A percentile compares a stretch with the other conserved stretches of the same genome.
Evolutionary conservation across 768 basidiomycete genomes (phyloP).

Genomic region (Wakefieldia striispora): DNA sequence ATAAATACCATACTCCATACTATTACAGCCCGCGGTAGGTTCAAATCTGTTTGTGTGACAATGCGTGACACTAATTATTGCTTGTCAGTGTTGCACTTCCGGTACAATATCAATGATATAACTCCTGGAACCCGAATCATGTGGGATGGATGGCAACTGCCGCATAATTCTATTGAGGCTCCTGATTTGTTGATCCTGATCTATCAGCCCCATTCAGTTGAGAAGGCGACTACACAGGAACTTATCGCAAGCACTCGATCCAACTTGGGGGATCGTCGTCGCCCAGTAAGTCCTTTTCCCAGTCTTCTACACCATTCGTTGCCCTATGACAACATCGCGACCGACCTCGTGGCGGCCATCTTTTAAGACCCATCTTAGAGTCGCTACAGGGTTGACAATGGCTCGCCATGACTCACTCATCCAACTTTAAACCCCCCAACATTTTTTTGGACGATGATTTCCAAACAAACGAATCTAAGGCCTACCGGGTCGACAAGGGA

Average conservation of each 20-base stretch:
- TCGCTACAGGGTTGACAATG: neutral
- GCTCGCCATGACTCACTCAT: slow-evolving; percentile 9
- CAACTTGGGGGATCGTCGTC: slow-evolving; percentile 12
- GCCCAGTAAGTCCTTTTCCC: slow-evolving; percentile 8
- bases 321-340: neutral
- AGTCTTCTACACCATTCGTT: slow-evolving; percentile 5
- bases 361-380: slow-evolving; percentile 6
- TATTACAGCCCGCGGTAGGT: too few species aligned
- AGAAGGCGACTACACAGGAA: too few species aligned
- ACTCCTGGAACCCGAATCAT: too few species aligned
- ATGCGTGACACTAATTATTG: too few species aligned
- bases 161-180: too few species aligned
- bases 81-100: too few species aligned
- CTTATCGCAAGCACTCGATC: slow-evolving; percentile 6
- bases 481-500: slow-evolving; percentile 20
- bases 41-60: too few species aligned
- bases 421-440: slow-evolving; percentile 10
- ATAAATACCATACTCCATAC: too few species aligned
- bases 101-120: too few species aligned
- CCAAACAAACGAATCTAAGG: neutral
- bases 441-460: neutral
- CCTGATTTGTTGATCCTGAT: too few species aligned
- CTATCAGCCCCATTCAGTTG: too few species aligned
- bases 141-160: too few species aligned
- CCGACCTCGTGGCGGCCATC: slow-evolving; percentile 8